phyloP scores from a whole-genome alignment of 768 basidiomycete genomes.

The Tremella fuciformis region DNA sequence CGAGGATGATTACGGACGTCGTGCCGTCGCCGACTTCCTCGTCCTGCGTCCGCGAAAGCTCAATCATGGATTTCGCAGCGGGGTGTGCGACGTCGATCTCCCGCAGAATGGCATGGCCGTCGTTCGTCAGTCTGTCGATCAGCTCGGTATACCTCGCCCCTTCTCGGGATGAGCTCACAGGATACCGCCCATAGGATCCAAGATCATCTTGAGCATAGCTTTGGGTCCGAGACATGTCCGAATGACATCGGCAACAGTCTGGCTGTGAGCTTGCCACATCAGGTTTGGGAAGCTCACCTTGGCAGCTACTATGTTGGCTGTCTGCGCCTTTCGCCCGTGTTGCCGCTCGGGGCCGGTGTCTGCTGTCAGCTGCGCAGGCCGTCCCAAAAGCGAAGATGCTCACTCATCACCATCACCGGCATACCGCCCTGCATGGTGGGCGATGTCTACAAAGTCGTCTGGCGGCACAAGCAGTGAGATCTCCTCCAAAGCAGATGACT shows the following conservation, averaged over 20 bases:
- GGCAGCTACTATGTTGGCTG: conserved; percentile 93
- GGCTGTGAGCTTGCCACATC: conserved; percentile 14
- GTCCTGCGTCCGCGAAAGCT: conserved; percentile 94
- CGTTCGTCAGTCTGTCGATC: conserved; percentile 76
- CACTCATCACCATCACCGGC: conserved; percentile 52
- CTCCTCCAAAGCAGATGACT: too few relatives aligned
- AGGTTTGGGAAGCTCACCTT: conserved; percentile 62
- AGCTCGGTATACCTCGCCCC: neutral
- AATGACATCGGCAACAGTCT: conserved; percentile 98
- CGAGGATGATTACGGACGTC: conserved; percentile 95
- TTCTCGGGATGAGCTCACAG: conserved; percentile 58
- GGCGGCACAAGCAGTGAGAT: too few relatives aligned
- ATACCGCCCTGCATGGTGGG: conserved; percentile 9
- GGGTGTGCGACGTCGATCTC: conserved; percentile 99
- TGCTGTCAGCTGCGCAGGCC: conserved; percentile 45
- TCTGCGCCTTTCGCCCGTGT: conserved; percentile 90
- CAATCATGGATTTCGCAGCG: conserved; percentile 99
- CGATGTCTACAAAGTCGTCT: too few relatives aligned
- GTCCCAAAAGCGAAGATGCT: conserved; percentile 12
- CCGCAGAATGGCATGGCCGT: conserved; percentile 96
- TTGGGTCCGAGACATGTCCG: conserved; percentile 95
- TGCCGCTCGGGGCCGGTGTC: conserved; percentile 93
- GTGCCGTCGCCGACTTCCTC: conserved; percentile 99
- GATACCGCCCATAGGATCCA: conserved; percentile 99
- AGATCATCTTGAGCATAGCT: conserved; percentile 98